Percentiles rank a stretch among this genome's conserved stretches.
Conservation (phyloP, 2,329 filamentous ascomycete genomes). For the Phialophora tarda region DNA sequence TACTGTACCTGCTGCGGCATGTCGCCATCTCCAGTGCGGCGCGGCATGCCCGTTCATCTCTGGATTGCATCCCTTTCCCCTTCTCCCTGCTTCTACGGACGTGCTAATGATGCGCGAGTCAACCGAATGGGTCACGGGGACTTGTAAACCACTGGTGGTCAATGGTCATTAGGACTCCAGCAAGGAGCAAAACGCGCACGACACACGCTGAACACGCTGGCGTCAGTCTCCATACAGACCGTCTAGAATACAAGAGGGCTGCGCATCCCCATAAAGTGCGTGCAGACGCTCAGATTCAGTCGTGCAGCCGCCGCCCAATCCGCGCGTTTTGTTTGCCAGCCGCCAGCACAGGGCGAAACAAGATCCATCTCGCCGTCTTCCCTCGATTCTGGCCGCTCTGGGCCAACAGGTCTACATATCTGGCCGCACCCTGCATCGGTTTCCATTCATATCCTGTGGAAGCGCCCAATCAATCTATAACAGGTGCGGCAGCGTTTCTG, state of each 20-base stretch:
- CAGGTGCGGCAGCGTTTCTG: constrained; percentile 17
- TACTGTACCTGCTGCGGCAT: constrained; percentile 4
- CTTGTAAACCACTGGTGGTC: constrained; percentile 7
- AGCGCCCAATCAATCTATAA: constrained; percentile 27
- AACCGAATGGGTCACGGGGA: constrained; percentile 13
- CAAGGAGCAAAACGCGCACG: constrained; percentile 13
- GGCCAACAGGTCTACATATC: constrained; percentile 25
- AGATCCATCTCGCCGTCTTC: constrained; percentile 15
- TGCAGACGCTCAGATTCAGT: constrained; percentile 5
- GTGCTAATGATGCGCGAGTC: constrained; percentile 7
- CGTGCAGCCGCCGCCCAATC: constrained; percentile 32
- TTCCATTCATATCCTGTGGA: constrained; percentile 23
- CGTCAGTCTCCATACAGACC: neutral
- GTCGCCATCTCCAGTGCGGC: constrained; percentile 15
- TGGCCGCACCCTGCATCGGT: constrained; percentile 23
- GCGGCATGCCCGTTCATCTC: constrained; percentile 2
- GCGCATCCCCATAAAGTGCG: constrained; percentile 15
- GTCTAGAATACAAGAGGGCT: constrained; percentile 11
- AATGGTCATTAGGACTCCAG: constrained; percentile 14
- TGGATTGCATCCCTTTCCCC: constrained; percentile 12
- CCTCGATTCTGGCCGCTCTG: constrained; percentile 13
- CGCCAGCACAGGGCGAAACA: constrained; percentile 35
- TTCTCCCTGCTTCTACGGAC: constrained; percentile 2
- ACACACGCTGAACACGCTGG: constrained; percentile 7
- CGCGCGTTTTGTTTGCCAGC: constrained; percentile 24